A percentile compares a stretch with the other conserved stretches of the same genome.
phyloP scores from a whole-genome alignment of 805 yeast species.

The Candida insectalens region DNA sequence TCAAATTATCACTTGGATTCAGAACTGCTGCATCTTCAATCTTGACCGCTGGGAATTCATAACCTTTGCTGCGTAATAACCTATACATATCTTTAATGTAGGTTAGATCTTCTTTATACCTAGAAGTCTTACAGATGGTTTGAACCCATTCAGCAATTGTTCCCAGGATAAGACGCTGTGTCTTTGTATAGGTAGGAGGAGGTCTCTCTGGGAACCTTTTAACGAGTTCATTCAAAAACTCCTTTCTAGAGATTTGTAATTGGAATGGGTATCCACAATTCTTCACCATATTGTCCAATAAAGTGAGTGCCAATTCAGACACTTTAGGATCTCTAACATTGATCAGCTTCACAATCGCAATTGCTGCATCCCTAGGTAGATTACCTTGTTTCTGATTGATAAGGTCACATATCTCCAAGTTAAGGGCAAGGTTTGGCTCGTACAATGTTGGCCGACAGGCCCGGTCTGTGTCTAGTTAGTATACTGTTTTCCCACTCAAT shows the following conservation, averaged over 20 bases:
- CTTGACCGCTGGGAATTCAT: constrained; percentile 84
- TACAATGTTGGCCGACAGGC: constrained; percentile 77
- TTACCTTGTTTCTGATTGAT: constrained; percentile 89
- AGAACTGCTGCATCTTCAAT: constrained; percentile 88
- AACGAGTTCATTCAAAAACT: constrained; percentile 87
- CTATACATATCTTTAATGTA: constrained; percentile 95
- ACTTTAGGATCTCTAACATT: constrained; percentile 80
- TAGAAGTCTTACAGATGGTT: constrained; percentile 82
- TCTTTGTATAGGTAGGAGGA: constrained; percentile 71
- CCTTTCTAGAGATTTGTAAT: constrained; percentile 88
- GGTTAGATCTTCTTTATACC: constrained; percentile 86
- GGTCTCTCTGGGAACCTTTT: constrained; percentile 93
- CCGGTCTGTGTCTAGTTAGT: too few relatives aligned
- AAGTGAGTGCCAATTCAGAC: constrained; percentile 61
- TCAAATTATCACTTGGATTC: constrained; percentile 79
- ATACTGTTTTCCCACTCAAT: too few relatives aligned
- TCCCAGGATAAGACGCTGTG: constrained; percentile 77
- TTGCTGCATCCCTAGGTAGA: constrained; percentile 87
- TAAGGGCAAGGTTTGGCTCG: constrained; percentile 84
- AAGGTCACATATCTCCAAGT: constrained; percentile 87
- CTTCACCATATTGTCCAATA: constrained; percentile 84
- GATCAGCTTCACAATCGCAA: constrained; percentile 71
- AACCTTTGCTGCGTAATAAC: constrained; percentile 80
- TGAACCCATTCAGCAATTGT: constrained; percentile 97
- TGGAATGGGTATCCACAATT: constrained; percentile 98